Base-by-base conservation (phyloP, 257 asterid species). In the Cinchona pubescens region DNA sequence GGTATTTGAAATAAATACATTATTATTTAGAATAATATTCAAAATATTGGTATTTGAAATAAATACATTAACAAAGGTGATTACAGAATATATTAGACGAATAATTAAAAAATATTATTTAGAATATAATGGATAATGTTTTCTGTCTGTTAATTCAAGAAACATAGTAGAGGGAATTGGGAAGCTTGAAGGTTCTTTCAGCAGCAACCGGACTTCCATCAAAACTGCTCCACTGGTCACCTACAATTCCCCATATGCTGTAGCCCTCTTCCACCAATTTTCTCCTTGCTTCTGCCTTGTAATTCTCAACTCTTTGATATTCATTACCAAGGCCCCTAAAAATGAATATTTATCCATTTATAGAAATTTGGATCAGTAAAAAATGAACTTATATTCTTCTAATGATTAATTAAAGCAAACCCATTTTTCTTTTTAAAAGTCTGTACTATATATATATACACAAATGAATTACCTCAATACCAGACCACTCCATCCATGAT, bases 201-300 rank as follows among this genome's bases (percentile, higher is more conserved):
- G n/a, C 79, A 56, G 87, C 86, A 29, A 25, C 74, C 7, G 88
- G 91, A 60, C 35, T 61, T 74, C 89, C 88, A 51, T 81, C 80
- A 53, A 85, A 83, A 48, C 88, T 85, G 80, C 89, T 85, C 90
- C 90, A 87, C 45, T 84, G 90, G 71, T 83, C 89, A 66, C 89
- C 91, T 12, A 87, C 9, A 48, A 78, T 83, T 7, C 85, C 92
- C 81, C 83, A 81, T 38, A 85, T 82, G 18, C 76, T 65, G 72
- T 85, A 82, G 62, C 91, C 91, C 15, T 77, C 86, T 16, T 82
- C 68, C 4, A 75, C 89, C 78, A 87, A 59, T 59, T 35, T 82
- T 79, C 82, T 83, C 78, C 89, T 82, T 63, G 87, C 87, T 40
- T 78, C 87, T 3, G 86, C 85, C 79, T 85, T 83, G 78, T 76